Conservation (phyloP, 768 basidiomycete genomes). For the Lentinula raphanica region DNA sequence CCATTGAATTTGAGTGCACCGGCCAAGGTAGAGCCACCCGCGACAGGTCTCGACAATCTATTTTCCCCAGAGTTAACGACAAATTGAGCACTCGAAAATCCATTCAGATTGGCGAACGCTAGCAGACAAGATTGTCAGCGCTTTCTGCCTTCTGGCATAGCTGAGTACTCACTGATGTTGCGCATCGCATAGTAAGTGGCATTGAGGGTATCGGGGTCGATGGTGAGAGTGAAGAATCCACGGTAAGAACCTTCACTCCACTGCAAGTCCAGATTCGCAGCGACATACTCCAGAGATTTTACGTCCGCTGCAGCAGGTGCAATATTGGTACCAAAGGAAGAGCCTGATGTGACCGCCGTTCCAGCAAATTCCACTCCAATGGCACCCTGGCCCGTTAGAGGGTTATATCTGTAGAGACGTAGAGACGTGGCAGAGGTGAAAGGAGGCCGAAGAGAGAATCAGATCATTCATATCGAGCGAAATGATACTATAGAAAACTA, state of each 20-base stretch:
- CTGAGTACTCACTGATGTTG: conserved; percentile 33
- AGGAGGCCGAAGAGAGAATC: not conserved
- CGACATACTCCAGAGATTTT: conserved; percentile 32
- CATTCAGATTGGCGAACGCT: conserved; percentile 38
- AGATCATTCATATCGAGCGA: not conserved
- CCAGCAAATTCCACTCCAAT: conserved; percentile 61
- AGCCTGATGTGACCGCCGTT: conserved; percentile 50
- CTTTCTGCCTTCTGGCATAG: not conserved
- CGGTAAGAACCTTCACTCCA: conserved; percentile 58
- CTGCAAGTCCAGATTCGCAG: conserved; percentile 44
- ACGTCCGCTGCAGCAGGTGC: conserved; percentile 32
- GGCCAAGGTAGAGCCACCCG: conserved; percentile 36
- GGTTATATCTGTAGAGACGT: conserved; percentile 35
- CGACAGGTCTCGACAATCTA: conserved; percentile 43
- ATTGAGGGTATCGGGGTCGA: conserved; percentile 38
- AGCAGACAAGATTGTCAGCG: not conserved
- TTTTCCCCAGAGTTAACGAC: conserved; percentile 39
- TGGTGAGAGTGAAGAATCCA: conserved; percentile 52
- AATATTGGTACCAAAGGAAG: conserved; percentile 39
- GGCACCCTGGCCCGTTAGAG: conserved; percentile 41
- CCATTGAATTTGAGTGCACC: conserved; percentile 35
- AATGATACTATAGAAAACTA: not conserved
- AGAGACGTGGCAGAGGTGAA: not conserved
- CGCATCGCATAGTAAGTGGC: conserved; percentile 54
- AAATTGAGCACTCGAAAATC: conserved; percentile 39